phyloP scores from a whole-genome alignment of 805 yeast species.

The Candida ulmi region DNA sequence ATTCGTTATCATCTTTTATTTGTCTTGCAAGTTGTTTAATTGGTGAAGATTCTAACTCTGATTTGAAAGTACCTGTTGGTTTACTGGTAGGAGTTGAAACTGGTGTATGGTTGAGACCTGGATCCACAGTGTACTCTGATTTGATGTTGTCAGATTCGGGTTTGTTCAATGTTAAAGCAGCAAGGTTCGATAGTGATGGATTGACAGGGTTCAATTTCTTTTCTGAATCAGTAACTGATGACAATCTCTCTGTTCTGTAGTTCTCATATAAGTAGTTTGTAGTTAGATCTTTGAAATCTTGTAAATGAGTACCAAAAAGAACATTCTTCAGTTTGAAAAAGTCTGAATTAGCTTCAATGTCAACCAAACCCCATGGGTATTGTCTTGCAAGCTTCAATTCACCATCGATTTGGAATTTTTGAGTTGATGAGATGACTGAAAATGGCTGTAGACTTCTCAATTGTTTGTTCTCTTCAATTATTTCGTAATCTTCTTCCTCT shows the following conservation, averaged over 20 bases:
- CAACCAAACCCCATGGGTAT: conserved; percentile 73
- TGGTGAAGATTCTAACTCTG: conserved; percentile 27
- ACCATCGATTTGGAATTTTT: conserved; percentile 46
- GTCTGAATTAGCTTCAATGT: conserved; percentile 47
- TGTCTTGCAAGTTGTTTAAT: conserved; percentile 31
- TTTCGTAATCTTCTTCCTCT: conserved; percentile 66
- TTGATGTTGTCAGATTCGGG: not conserved
- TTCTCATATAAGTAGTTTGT: conserved; percentile 72
- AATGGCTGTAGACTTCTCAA: conserved; percentile 68
- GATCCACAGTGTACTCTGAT: too few species aligned
- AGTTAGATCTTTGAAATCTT: conserved; percentile 76
- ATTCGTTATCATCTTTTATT: conserved; percentile 32
- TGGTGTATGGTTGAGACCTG: conserved; percentile 1
- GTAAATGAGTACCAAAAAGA: conserved; percentile 75
- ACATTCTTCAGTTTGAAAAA: conserved; percentile 58
- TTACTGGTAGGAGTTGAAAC: conserved; percentile 11
- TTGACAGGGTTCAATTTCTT: conserved; percentile 24
- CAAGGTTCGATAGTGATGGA: conserved; percentile 61
- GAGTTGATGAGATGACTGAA: conserved; percentile 64
- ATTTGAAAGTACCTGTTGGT: conserved; percentile 8
- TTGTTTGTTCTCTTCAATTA: conserved; percentile 61
- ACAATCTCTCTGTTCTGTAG: conserved; percentile 72
- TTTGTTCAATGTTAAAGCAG: conserved; percentile 34
- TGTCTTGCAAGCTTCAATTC: conserved; percentile 49
- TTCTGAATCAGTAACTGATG: conserved; percentile 41